Evolutionary conservation across 2,329 filamentous ascomycete species (phyloP).

Genomic region (Pezizomycotina sp.): DNA sequence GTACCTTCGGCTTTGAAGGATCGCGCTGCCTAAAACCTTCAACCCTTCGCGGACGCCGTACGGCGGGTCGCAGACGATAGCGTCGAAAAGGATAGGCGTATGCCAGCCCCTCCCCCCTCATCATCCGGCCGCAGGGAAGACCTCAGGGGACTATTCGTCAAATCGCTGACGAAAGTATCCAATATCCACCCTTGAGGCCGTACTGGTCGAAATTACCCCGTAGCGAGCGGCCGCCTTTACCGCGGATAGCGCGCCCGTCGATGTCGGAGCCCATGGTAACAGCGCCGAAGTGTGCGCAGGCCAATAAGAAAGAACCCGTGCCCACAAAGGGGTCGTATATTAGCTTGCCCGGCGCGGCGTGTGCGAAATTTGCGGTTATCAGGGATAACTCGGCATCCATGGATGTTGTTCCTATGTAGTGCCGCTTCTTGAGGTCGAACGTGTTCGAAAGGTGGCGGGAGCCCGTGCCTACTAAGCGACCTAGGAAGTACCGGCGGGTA

Average conservation of each 20-base stretch:
- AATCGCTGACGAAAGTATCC: slow-evolving; percentile 72
- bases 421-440: slow-evolving; percentile 82
- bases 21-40: slow-evolving; percentile 70
- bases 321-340: slow-evolving; percentile 94
- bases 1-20: slow-evolving; percentile 40
- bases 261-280: slow-evolving; percentile 77
- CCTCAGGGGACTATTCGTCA: slow-evolving; percentile 70
- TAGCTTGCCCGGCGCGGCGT: slow-evolving; percentile 64
- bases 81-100: slow-evolving; percentile 56
- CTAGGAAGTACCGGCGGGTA: slow-evolving; percentile 51
- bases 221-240: slow-evolving; percentile 39
- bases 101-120: slow-evolving; percentile 6
- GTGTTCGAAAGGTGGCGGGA: slow-evolving; percentile 50
- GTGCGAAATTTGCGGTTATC: slow-evolving; percentile 77
- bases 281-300: slow-evolving; percentile 80
- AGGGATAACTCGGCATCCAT: slow-evolving; percentile 94
- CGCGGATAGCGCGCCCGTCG: slow-evolving; percentile 74
- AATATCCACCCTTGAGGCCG: slow-evolving; percentile 44
- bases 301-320: slow-evolving; percentile 81
- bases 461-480: slow-evolving; percentile 51
- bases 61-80: slow-evolving; percentile 86
- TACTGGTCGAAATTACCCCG: slow-evolving; percentile 75
- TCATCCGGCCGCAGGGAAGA: slow-evolving; percentile 29
- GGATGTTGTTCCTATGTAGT: slow-evolving; percentile 87
- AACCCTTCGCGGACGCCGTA: slow-evolving; percentile 89